These are phyloP conservation scores for Ceratocystis diversiconidia DNA, from an alignment of 2,329 filamentous ascomycete species.

Conservation along the genomic window DNA sequence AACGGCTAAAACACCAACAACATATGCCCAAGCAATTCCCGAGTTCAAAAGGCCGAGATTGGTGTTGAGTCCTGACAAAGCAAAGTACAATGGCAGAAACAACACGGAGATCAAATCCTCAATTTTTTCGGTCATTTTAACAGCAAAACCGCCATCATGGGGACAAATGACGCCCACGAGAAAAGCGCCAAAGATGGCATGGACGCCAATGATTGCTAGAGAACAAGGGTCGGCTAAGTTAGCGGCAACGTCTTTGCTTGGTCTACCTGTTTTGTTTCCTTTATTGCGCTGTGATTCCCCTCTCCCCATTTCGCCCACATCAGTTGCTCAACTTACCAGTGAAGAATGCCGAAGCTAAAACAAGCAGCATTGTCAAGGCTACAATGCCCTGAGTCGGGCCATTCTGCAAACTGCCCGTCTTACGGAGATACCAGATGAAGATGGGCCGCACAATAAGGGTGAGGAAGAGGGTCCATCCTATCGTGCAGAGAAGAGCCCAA, in stretches of 20 bases:
- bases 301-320: neutral
- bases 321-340: slow-evolving; percentile 31
- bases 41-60: slow-evolving; percentile 70
- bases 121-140: slow-evolving; percentile 84
- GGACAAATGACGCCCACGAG: slow-evolving; percentile 80
- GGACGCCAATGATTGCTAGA: slow-evolving; percentile 64
- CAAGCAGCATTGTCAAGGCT: slow-evolving; percentile 64
- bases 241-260: neutral
- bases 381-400: slow-evolving; percentile 79
- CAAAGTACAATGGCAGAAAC: slow-evolving; percentile 85
- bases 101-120: slow-evolving; percentile 77
- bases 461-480: slow-evolving; percentile 65
- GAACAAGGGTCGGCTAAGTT: neutral
- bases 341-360: slow-evolving; percentile 69
- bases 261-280: neutral
- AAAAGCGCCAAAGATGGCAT: slow-evolving; percentile 90
- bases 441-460: slow-evolving; percentile 56
- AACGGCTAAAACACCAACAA: slow-evolving; percentile 64
- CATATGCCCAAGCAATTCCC: slow-evolving; percentile 79
- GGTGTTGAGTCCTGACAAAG: slow-evolving; percentile 77
- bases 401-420: slow-evolving; percentile 66
- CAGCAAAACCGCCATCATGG: slow-evolving; percentile 77
- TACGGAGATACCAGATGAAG: slow-evolving; percentile 60
- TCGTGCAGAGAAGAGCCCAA: slow-evolving; percentile 63
- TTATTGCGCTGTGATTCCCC: neutral